Evolutionary conservation across 225 moss, liverwort and hornwort species (phyloP), one percentile per base, ranked within the genome.

Genomic region (Takakia lepidozioides): DNA sequence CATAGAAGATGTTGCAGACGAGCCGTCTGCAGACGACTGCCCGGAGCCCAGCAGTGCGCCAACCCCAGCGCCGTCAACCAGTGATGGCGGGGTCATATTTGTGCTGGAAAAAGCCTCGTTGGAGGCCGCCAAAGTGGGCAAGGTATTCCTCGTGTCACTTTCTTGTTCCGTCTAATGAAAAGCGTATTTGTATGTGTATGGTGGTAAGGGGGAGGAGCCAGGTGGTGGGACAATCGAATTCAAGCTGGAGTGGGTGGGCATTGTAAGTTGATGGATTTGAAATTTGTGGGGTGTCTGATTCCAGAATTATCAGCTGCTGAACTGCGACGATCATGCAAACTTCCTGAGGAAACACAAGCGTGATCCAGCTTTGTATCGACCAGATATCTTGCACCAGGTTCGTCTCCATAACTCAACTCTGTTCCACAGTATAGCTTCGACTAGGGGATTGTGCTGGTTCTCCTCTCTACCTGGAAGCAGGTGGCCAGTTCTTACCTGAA

Each of bases 111-210:
- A 79, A 47, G 91, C 98, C 1, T 98, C 91, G 3, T 40, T 98
- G 61, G 98, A 91, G 56, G 85, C 78, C 22, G 91, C 85, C 21
- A 91, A 91, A 87, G 85, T 98, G 28, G 91, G 98, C 49, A 98
- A 91, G 86, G 88, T 88, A 24, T 27, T 35, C 13, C 14, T 6
- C 38, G n/a, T n/a, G n/a, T n/a, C n/a, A n/a, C n/a, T n/a, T n/a
- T n/a, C n/a, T n/a, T n/a, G n/a, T n/a, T n/a, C n/a, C n/a, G n/a
- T n/a, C n/a, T n/a, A 38, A 26, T 17, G 21, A 37, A 38, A 34
- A 21, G n/a, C n/a, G n/a, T n/a, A n/a, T n/a, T n/a, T 27, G 52
- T 15, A 22, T 10, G 11, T 3, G 20, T 3, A n/a, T 5, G 41
- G 26, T 46, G 48, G 15, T 38, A 13, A 2, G 24, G 27, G 1